These are phyloP conservation scores for Mortierella sp. DNA, from an alignment of 371 early-diverging fungal genomes.

Conservation along the genomic window DNA sequence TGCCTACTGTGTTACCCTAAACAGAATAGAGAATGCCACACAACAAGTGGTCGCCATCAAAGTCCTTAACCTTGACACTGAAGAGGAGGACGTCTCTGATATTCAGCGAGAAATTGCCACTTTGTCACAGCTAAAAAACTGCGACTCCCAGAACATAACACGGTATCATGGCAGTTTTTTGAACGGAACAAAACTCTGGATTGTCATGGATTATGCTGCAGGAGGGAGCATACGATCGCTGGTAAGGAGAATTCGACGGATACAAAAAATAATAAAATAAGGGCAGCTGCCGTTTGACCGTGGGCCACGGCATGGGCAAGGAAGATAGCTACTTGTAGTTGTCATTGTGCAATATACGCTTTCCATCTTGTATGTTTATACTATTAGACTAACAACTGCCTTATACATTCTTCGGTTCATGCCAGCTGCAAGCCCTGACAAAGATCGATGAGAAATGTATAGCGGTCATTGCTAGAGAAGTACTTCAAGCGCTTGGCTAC, in stretches of 20 bases:
- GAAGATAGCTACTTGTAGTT: background rate
- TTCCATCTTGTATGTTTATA: background rate
- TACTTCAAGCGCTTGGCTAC: slow-evolving; percentile 90
- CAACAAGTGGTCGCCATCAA: slow-evolving; percentile 92
- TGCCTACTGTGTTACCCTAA: background rate
- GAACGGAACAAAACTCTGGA: slow-evolving; percentile 94
- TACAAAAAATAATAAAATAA: background rate
- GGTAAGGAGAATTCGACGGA: slow-evolving; percentile 61
- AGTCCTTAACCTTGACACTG: slow-evolving; percentile 95
- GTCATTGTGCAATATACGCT: background rate
- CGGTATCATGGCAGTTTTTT: slow-evolving; percentile 94
- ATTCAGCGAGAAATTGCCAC: slow-evolving; percentile 95
- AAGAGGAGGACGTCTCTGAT: slow-evolving; percentile 96
- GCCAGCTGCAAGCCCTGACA: slow-evolving; percentile 56
- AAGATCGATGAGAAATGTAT: slow-evolving; percentile 90
- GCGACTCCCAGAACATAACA: slow-evolving; percentile 91
- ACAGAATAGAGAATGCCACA: slow-evolving; percentile 76
- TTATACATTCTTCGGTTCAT: background rate
- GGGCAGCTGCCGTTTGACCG: slow-evolving; percentile 3
- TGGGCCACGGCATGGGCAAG: background rate
- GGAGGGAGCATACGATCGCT: slow-evolving; percentile 92
- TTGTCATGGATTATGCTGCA: slow-evolving; percentile 97
- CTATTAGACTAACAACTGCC: background rate
- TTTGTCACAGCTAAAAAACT: slow-evolving; percentile 84
- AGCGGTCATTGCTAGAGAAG: slow-evolving; percentile 88